Evolutionary conservation across 2,329 filamentous ascomycete species (phyloP).

Genomic region (Fusarium sulawesiense): DNA sequence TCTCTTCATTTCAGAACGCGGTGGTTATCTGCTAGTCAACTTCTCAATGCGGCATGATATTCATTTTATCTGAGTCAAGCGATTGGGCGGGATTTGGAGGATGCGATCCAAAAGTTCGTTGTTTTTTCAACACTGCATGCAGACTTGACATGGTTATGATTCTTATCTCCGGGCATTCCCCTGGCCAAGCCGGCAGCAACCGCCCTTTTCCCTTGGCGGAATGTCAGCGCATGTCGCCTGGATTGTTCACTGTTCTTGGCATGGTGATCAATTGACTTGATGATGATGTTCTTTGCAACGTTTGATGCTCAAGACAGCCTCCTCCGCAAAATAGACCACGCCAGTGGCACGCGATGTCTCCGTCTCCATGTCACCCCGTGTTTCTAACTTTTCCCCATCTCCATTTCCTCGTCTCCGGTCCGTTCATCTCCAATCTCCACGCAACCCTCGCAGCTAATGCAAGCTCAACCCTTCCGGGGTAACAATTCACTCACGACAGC

Average conservation of each 20-base stretch:
- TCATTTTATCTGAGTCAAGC: neutral
- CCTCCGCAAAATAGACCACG: neutral
- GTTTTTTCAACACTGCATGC: neutral
- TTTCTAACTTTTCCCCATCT: slow-evolving; percentile 1
- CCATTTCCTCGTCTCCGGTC: neutral
- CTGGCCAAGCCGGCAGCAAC: slow-evolving; percentile 25
- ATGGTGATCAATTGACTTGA: neutral
- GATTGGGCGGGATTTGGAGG: slow-evolving; percentile 1
- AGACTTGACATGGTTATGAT: neutral
- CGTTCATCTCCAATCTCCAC: slow-evolving; percentile 4
- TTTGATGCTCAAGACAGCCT: neutral
- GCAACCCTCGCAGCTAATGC: slow-evolving; percentile 23
- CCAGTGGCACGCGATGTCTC: neutral
- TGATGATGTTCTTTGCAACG: neutral
- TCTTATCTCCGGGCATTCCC: slow-evolving; percentile 33
- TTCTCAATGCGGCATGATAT: slow-evolving; percentile 25
- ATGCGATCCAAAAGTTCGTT: slow-evolving; percentile 15
- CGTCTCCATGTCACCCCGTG: slow-evolving; percentile 7
- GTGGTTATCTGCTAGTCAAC: slow-evolving; percentile 18
- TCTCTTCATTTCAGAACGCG: slow-evolving; percentile 6
- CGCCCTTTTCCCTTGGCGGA: slow-evolving; percentile 16
- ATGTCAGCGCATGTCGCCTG: slow-evolving; percentile 2
- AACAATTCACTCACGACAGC: slow-evolving; percentile 4
- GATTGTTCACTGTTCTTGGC: neutral
- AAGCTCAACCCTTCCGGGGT: slow-evolving; percentile 18